A percentile compares a stretch with the other conserved stretches of the same genome.
phyloP scores from a whole-genome alignment of 805 yeast genomes.

The Brettanomyces nanus region DNA sequence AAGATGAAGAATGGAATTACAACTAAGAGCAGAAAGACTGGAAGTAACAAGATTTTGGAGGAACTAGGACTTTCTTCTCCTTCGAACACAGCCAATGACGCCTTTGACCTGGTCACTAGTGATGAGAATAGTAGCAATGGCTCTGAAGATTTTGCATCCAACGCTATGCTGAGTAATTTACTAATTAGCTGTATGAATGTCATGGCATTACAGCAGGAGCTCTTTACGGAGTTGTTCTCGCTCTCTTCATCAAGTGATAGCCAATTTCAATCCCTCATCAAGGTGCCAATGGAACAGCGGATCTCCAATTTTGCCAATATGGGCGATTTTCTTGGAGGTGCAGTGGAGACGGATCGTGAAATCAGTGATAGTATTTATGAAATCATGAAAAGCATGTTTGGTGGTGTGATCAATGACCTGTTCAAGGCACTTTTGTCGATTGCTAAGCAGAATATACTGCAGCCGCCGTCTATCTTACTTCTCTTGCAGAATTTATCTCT shows the following conservation, averaged over 20 bases:
- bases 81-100: not conserved
- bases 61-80: conserved; percentile 16
- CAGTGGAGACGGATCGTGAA: conserved; percentile 25
- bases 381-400: conserved; percentile 26
- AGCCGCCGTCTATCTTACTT: conserved; percentile 34
- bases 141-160: not conserved
- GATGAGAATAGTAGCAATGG: not conserved
- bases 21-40: conserved; percentile 6
- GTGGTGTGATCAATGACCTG: conserved; percentile 18
- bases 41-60: conserved; percentile 15
- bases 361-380: conserved; percentile 20
- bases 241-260: conserved; percentile 24
- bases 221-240: conserved; percentile 36
- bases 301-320: conserved; percentile 10
- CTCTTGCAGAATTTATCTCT: conserved; percentile 33
- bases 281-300: conserved; percentile 20
- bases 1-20: conserved; percentile 6
- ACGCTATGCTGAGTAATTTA: not conserved
- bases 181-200: conserved; percentile 4
- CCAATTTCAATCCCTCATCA: conserved; percentile 35
- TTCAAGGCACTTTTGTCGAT: conserved; percentile 27
- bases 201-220: conserved; percentile 36
- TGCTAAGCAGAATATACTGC: conserved; percentile 31
- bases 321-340: conserved; percentile 8
- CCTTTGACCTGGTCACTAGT: not conserved